phyloP scores from a whole-genome alignment of 2,329 filamentous ascomycete species.

The Xylariaceae sp. region DNA sequence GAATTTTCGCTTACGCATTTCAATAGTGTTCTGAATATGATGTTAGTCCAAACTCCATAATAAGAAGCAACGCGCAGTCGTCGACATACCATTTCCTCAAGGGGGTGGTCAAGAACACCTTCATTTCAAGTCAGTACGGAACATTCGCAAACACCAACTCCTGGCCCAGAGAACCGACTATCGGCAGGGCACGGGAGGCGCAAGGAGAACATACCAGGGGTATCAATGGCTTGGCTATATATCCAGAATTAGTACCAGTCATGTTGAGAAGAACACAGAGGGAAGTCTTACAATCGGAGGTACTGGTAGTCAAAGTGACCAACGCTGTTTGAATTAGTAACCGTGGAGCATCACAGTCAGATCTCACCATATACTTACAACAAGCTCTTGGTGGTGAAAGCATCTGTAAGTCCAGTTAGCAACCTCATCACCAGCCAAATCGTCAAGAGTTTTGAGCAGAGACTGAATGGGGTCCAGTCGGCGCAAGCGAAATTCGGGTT shows the following conservation, averaged over 20 bases:
- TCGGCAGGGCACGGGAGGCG: not conserved
- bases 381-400: constrained; percentile 95
- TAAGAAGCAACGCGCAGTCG: not conserved
- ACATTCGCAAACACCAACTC: not conserved
- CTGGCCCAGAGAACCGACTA: not conserved
- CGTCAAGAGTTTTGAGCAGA: not conserved
- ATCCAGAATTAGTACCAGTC: constrained; percentile 4
- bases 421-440: not conserved
- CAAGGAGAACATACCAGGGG: constrained; percentile 46
- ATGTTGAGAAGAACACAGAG: not conserved
- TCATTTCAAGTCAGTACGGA: constrained; percentile 1
- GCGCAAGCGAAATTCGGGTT: not conserved
- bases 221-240: constrained; percentile 73
- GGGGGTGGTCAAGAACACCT: constrained; percentile 91
- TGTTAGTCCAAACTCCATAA: constrained; percentile 3
- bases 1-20: constrained; percentile 59
- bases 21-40: constrained; percentile 71
- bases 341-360: not conserved
- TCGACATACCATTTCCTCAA: constrained; percentile 74
- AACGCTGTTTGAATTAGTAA: constrained; percentile 42
- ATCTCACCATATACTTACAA: constrained; percentile 43
- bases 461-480: not conserved
- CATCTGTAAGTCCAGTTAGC: constrained; percentile 42
- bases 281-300: constrained; percentile 49
- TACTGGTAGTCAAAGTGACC: constrained; percentile 98